Evolutionary conservation across 2,329 filamentous ascomycete genomes (phyloP).

Genomic region (Diaporthe sp.): DNA sequence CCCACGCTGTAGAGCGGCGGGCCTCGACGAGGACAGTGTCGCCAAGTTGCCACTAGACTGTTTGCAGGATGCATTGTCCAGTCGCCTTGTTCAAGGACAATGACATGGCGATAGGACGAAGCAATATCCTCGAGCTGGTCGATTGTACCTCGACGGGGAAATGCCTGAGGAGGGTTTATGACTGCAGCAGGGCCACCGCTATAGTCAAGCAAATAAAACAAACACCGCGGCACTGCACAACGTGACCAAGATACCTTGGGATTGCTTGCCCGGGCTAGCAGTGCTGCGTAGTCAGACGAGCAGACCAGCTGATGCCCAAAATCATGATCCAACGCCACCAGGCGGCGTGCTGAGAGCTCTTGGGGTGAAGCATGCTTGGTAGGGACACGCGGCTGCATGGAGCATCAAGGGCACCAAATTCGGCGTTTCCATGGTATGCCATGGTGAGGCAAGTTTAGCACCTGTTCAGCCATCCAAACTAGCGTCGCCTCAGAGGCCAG

Average conservation of each 20-base stretch:
- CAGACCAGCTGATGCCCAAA: background rate
- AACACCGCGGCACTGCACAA: background rate
- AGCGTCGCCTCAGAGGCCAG: background rate
- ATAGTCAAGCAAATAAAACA: background rate
- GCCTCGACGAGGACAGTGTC: conserved; percentile 8
- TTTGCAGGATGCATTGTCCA: background rate
- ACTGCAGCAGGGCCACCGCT: background rate
- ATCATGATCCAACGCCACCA: background rate
- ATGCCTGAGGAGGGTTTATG: background rate
- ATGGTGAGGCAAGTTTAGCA: background rate
- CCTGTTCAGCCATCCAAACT: background rate
- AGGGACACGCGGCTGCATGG: background rate
- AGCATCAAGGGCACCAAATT: background rate
- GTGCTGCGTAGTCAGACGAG: background rate
- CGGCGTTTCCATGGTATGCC: background rate
- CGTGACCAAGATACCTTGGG: background rate
- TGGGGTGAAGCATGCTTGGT: background rate
- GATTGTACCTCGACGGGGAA: background rate
- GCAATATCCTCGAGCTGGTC: background rate
- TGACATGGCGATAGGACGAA: background rate
- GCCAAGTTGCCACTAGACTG: conserved; percentile 18
- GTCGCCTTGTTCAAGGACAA: background rate
- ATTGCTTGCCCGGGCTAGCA: background rate
- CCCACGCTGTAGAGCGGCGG: conserved; percentile 3
- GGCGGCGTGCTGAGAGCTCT: background rate